phyloP scores from a whole-genome alignment of 768 basidiomycete species.

The Trametes meyenii region DNA sequence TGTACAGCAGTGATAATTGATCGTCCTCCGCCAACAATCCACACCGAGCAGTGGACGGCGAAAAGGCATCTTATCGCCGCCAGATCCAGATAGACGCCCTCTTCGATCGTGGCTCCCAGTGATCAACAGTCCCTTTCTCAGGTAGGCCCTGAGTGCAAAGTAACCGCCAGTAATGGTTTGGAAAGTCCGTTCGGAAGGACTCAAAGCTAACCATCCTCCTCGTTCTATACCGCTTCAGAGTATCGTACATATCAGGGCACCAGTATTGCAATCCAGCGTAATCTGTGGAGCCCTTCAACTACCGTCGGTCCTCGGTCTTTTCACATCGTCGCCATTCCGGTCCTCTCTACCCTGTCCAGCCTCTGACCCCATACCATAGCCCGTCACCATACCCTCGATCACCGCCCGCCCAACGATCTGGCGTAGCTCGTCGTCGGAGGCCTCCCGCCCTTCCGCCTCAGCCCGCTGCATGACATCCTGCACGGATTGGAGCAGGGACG shows the following conservation, averaged over 20 bases:
- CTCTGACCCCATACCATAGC: constrained; percentile 52
- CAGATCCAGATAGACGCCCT: constrained; percentile 16
- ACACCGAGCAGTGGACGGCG: background rate
- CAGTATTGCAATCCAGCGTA: background rate
- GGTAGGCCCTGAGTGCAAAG: background rate
- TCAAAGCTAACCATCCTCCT: too few relatives aligned
- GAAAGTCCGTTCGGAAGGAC: background rate
- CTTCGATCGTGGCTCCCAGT: background rate
- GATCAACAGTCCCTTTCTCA: background rate
- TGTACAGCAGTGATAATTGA: constrained; percentile 6
- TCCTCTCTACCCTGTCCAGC: constrained; percentile 18
- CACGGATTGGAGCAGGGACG: constrained; percentile 64
- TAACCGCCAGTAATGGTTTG: background rate
- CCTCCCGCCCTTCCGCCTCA: constrained; percentile 57
- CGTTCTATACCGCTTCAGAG: too few relatives aligned
- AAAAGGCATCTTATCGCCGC: constrained; percentile 19
- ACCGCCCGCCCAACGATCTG: constrained; percentile 66
- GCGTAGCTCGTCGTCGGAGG: constrained; percentile 64
- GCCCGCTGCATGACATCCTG: constrained; percentile 68
- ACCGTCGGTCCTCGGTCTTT: constrained; percentile 33
- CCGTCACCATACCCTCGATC: constrained; percentile 63
- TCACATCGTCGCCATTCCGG: constrained; percentile 28
- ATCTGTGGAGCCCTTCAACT: constrained; percentile 6
- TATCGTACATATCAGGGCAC: background rate
- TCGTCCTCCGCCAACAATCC: background rate